Conservation (phyloP, 345 rosid species). For the Aquilaria malaccensis region DNA sequence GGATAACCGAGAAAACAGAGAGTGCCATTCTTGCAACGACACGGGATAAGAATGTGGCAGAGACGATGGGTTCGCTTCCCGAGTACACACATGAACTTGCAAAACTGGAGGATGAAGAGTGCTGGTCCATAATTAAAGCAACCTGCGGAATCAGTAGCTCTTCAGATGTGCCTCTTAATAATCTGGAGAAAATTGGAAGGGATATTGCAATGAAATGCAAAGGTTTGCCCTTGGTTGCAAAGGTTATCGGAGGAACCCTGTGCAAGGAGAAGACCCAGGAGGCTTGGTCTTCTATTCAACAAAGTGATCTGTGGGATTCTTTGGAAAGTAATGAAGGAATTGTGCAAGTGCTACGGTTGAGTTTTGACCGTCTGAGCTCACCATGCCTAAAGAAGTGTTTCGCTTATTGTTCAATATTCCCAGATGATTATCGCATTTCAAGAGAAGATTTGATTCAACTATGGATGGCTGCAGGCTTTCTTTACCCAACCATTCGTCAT, state of each 20-base stretch:
- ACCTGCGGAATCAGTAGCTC: not conserved
- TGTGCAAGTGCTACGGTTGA: not conserved
- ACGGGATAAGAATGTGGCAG: constrained; percentile 1
- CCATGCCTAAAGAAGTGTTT: constrained; percentile 10
- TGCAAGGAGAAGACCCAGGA: not conserved
- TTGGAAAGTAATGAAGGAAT: not conserved
- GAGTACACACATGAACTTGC: not conserved
- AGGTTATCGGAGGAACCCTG: not conserved
- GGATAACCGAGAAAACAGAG: not conserved
- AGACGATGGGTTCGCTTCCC: not conserved
- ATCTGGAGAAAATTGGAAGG: not conserved
- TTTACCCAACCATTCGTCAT: not conserved
- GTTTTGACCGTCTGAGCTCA: constrained; percentile 6
- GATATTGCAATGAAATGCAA: not conserved
- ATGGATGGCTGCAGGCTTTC: constrained; percentile 27
- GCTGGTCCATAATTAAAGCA: constrained; percentile 15
- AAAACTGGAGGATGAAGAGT: not conserved
- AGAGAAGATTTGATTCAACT: constrained; percentile 8
- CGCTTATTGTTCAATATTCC: constrained; percentile 9
- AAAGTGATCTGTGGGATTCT: not conserved
- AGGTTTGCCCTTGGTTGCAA: not conserved
- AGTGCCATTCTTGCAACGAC: constrained; percentile 15
- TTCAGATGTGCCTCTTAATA: too few species aligned
- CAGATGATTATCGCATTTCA: not conserved
- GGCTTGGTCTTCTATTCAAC: not conserved